phyloP scores from a whole-genome alignment of 1,139 yeast species.

The Taphrina deformans region DNA sequence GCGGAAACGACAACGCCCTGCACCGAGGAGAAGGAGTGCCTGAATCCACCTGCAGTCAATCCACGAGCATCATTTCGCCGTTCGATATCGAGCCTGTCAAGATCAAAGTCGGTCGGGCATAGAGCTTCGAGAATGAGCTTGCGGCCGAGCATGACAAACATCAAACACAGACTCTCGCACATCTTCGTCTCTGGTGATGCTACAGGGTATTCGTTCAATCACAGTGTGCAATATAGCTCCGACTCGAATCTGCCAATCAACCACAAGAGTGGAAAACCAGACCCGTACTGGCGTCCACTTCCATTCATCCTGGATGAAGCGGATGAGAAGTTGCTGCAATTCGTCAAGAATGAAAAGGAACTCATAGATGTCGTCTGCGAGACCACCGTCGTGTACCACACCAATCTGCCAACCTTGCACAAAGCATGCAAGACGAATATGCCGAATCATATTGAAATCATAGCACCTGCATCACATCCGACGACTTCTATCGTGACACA shows the following conservation, averaged over 20 bases:
- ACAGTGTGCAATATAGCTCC: neutral
- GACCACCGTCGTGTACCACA: slow-evolving; percentile 4
- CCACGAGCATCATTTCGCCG: neutral
- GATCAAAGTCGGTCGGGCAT: neutral
- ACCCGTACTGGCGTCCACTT: slow-evolving; percentile 16
- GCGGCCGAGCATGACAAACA: slow-evolving; percentile 8
- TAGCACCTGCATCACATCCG: neutral
- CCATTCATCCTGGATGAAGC: slow-evolving; percentile 8
- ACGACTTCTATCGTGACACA: neutral
- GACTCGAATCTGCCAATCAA: neutral
- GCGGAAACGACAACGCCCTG: neutral
- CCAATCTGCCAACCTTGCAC: slow-evolving; percentile 9
- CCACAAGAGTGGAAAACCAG: neutral
- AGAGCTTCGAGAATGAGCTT: neutral
- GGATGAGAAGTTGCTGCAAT: slow-evolving; percentile 1
- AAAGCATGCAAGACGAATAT: neutral
- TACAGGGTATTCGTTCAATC: neutral
- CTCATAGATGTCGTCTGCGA: slow-evolving; percentile 14
- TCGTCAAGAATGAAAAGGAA: slow-evolving; percentile 13
- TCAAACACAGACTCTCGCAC: slow-evolving; percentile 17
- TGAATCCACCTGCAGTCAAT: neutral
- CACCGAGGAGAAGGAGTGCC: neutral
- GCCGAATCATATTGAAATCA: slow-evolving; percentile 13
- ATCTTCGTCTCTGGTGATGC: slow-evolving; percentile 6
- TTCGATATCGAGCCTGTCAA: neutral